Conservation (phyloP, 805 yeast species). For the Metschnikowia colocasiae region DNA sequence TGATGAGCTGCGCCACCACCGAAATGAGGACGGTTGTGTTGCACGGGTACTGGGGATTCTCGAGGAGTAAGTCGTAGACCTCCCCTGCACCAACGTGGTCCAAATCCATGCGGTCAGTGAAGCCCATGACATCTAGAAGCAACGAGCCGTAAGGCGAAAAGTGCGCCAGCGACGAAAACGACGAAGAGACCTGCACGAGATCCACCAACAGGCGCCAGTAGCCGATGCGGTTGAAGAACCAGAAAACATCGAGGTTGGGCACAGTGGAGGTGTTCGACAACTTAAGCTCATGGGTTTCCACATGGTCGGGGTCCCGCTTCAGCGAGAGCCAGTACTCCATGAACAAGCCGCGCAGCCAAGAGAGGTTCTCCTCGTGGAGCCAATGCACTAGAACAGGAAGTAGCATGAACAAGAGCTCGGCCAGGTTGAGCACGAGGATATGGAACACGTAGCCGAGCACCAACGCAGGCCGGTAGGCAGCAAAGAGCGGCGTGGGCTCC, state of each 20-base stretch:
- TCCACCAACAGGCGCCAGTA: constrained; percentile 29
- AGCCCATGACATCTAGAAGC: constrained; percentile 23
- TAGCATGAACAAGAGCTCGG: constrained; percentile 26
- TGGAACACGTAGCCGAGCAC: constrained; percentile 35
- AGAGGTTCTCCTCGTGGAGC: constrained; percentile 26
- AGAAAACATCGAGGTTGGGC: constrained; percentile 20
- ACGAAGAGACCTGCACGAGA: not conserved
- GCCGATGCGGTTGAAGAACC: constrained; percentile 25
- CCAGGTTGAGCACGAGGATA: constrained; percentile 34
- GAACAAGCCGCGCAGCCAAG: constrained; percentile 13
- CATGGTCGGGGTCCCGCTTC: constrained; percentile 12
- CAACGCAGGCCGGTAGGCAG: constrained; percentile 22
- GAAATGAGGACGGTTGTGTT: constrained; percentile 12
- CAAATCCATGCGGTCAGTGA: constrained; percentile 17
- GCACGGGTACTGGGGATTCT: constrained; percentile 15
- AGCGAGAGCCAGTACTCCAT: constrained; percentile 14
- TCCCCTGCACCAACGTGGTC: constrained; percentile 2
- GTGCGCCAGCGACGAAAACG: constrained; percentile 9
- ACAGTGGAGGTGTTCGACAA: constrained; percentile 1
- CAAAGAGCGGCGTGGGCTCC: constrained; percentile 27
- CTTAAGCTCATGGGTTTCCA: constrained; percentile 9
- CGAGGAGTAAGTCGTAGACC: constrained; percentile 9
- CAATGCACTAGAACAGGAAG: constrained; percentile 37
- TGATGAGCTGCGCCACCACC: constrained; percentile 10
- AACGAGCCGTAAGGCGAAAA: constrained; percentile 20